These are phyloP conservation scores for Talaromyces thailandensis DNA, from an alignment of 495 filamentous ascomycete genomes.

Conservation along the genomic window DNA sequence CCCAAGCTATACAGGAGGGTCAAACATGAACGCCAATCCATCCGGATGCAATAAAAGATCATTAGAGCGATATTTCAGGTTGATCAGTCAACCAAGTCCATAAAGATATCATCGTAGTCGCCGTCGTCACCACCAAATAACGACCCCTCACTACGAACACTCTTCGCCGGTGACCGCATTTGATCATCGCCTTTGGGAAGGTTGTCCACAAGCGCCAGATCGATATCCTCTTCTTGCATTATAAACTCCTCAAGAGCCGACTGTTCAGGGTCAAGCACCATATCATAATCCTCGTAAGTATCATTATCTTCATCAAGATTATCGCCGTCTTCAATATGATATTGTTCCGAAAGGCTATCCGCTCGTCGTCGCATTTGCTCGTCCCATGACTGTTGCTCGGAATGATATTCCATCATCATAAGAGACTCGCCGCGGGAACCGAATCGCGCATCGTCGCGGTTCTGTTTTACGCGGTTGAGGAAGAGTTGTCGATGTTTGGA, in stretches of 20 bases:
- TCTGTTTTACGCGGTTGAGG: constrained; percentile 65
- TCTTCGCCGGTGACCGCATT: constrained; percentile 23
- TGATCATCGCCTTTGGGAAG: constrained; percentile 23
- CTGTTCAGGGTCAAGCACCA: constrained; percentile 14
- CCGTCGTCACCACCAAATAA: constrained; percentile 45
- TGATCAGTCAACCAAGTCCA: constrained; percentile 20
- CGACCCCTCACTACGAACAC: constrained; percentile 6
- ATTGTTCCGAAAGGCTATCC: constrained; percentile 18
- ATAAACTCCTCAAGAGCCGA: constrained; percentile 26
- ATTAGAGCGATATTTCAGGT: not conserved
- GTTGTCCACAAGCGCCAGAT: constrained; percentile 17
- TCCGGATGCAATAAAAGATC: not conserved
- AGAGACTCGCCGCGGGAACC: constrained; percentile 74
- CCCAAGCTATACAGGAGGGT: not conserved
- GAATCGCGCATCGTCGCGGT: constrained; percentile 57
- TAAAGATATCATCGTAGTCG: constrained; percentile 46
- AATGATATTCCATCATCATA: constrained; percentile 31
- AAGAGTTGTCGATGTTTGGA: constrained; percentile 48
- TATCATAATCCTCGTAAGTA: constrained; percentile 13
- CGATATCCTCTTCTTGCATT: constrained; percentile 22
- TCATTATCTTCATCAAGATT: constrained; percentile 12
- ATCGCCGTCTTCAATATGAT: constrained; percentile 33
- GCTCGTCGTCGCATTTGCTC: constrained; percentile 31
- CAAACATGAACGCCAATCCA: not conserved
- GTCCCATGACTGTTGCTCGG: constrained; percentile 42